These are phyloP conservation scores for Beauveria brongniartii DNA, from an alignment of 2,329 filamentous ascomycete genomes.

Conservation along the genomic window DNA sequence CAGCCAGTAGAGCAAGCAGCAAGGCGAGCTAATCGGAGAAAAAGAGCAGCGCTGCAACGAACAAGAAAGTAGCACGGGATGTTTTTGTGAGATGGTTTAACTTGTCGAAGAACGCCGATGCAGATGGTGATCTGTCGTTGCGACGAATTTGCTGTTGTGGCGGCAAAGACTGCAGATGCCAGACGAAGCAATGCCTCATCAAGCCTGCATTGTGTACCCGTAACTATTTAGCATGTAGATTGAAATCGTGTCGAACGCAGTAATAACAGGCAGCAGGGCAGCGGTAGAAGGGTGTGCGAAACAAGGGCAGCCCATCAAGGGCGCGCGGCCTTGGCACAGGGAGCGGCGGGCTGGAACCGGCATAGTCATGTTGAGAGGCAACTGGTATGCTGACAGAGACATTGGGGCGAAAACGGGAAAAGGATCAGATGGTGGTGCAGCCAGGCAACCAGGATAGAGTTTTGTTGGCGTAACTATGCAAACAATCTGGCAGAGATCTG, in stretches of 20 bases:
- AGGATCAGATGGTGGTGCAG: not conserved
- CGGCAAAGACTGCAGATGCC: too few relatives aligned
- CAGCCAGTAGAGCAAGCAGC: not conserved
- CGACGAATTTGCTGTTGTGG: too few relatives aligned
- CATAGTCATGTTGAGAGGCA: not conserved
- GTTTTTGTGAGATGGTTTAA: not conserved
- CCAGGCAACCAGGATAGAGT: not conserved
- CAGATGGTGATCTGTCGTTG: not conserved
- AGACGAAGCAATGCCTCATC: too few relatives aligned
- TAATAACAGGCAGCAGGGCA: not conserved
- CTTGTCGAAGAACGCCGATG: not conserved
- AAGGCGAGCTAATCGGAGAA: not conserved
- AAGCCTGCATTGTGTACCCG: not conserved
- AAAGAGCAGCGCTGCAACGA: not conserved
- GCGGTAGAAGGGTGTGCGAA: not conserved
- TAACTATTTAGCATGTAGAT: not conserved
- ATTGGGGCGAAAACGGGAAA: not conserved
- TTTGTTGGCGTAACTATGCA: not conserved
- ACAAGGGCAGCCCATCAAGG: not conserved
- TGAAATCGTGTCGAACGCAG: not conserved
- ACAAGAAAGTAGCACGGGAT: not conserved
- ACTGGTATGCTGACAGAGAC: slow-evolving; percentile 8
- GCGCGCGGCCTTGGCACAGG: not conserved
- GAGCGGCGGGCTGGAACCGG: not conserved
- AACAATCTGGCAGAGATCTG: not conserved